Base-by-base conservation (phyloP, 1,139 yeast genomes). In the Sugiyamaella novakii region DNA sequence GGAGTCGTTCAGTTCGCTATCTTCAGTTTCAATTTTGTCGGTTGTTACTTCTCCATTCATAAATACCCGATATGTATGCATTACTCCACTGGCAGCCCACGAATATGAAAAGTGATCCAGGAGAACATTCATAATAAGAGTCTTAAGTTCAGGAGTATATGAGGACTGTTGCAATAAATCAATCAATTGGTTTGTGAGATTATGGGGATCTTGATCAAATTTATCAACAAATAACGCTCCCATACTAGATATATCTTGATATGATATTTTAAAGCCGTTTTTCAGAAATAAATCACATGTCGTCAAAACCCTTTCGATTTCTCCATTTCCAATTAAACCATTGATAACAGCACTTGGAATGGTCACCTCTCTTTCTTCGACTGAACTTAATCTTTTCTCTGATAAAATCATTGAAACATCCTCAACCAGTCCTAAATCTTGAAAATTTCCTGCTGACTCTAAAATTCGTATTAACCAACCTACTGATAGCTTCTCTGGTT, bases 51-150 rank as follows among this genome's bases (percentile, higher is more conserved):
- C 24, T 18, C 12, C 38, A 11, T 31, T 33, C 7, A 52, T 43
- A 3, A 61, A 45, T 7, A 25, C n/a, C 5, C 65, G 55, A 47
- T 61, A 63, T 1, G 49, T 48, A 19, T 60, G 56, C 15, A 63
- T 54, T n/a, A 51, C 49, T 7, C 54, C 53, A 34, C 47, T 43
- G 5, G 57, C 43, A 2, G 48, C 43, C 52, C 56, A 52, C 2
- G 38, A 36, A 19, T 34, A 25, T 6, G 49, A 36, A 12, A 39
- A 47, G 14, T 48, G 24, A 10, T 47, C 48, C 14, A 55, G 31
- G 2, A 49, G 33, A 14, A 41, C 19, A 38, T 55, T 56, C 48
- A 52, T 43, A 8, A 52, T 25, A 11, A 54, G 41, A 5, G 57
- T 52, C 10, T 33, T 25, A 34, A 28, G 27, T 11, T 34, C 39